These are phyloP conservation scores for Ambrosia hybrid DNA, from an alignment of 140 eudicot genomes.

Conservation along the genomic window DNA sequence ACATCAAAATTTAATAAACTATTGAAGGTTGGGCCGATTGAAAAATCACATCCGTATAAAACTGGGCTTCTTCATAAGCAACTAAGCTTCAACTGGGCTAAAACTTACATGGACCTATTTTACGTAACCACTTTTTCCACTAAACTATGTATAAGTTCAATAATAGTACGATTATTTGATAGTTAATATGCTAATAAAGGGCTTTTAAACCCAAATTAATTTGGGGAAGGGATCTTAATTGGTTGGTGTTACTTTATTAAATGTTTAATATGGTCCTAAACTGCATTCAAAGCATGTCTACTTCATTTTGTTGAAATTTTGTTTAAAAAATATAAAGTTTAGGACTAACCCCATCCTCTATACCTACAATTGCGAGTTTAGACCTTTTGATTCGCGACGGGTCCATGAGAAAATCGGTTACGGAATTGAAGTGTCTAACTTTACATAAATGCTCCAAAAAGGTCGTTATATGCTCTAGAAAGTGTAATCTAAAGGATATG, in stretches of 20 bases:
- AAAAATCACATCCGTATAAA: too few species aligned
- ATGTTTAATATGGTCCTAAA: neutral
- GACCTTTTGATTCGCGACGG: neutral
- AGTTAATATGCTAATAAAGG: too few species aligned
- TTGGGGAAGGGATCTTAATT: neutral
- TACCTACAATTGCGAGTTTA: neutral
- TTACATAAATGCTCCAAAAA: neutral
- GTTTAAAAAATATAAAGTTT: neutral
- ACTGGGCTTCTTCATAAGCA: too few species aligned
- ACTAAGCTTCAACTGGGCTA: too few species aligned
- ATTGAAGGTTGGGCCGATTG: too few species aligned
- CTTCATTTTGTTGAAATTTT: conserved; percentile 12
- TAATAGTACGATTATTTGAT: too few species aligned
- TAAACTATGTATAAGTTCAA: too few species aligned
- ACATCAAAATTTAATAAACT: too few species aligned
- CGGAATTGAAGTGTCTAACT: neutral
- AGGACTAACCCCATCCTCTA: neutral
- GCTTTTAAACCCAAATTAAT: neutral
- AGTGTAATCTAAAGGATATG: neutral
- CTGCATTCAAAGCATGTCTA: conserved; percentile 7
- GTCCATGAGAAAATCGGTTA: neutral
- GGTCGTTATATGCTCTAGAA: conserved; percentile 1
- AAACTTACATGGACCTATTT: too few species aligned
- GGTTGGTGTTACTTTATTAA: neutral
- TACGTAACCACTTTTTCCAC: too few species aligned